Evolutionary conservation across 106 monocot genomes (phyloP).

Genomic region (Posidonia australis): DNA sequence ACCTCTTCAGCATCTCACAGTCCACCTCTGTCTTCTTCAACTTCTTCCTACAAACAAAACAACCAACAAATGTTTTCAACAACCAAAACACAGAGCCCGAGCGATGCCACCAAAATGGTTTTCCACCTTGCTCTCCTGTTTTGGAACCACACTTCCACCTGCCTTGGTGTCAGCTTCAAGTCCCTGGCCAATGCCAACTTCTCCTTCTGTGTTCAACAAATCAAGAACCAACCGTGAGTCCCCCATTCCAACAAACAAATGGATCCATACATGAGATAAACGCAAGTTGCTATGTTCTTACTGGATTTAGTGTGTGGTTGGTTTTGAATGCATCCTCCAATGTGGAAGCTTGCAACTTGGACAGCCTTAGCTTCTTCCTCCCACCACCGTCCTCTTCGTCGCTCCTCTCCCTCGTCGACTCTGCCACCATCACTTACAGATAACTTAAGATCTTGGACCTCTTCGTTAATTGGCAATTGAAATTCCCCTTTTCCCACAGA

Average conservation of each 20-base stretch:
- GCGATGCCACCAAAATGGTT: no score
- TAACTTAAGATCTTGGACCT: neutral
- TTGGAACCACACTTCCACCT: slow-evolving; percentile 92
- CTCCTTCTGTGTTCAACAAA: slow-evolving; percentile 46
- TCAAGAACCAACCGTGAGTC: no score
- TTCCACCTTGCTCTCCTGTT: slow-evolving; percentile 68
- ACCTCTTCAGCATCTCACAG: slow-evolving; percentile 46
- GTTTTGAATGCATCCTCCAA: slow-evolving; percentile 79
- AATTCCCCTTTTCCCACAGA: neutral
- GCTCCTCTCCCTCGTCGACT: slow-evolving; percentile 17
- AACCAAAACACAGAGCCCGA: no score
- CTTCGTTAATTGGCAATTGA: neutral
- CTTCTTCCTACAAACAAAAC: slow-evolving; percentile 25
- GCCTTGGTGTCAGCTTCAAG: slow-evolving; percentile 56
- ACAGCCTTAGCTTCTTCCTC: slow-evolving; percentile 73
- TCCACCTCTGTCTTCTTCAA: slow-evolving; percentile 62
- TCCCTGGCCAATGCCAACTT: slow-evolving; percentile 62
- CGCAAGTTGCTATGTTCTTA: no score
- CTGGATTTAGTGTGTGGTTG: slow-evolving; percentile 78
- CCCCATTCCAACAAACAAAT: no score
- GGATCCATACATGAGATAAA: no score
- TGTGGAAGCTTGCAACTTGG: slow-evolving; percentile 59
- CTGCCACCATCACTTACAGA: no score
- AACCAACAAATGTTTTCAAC: neutral
- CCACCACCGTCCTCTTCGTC: slow-evolving; percentile 55